Evolutionary conservation across 495 filamentous ascomycete species (phyloP).

Genomic region (Paragyromitra xinjiangensis): DNA sequence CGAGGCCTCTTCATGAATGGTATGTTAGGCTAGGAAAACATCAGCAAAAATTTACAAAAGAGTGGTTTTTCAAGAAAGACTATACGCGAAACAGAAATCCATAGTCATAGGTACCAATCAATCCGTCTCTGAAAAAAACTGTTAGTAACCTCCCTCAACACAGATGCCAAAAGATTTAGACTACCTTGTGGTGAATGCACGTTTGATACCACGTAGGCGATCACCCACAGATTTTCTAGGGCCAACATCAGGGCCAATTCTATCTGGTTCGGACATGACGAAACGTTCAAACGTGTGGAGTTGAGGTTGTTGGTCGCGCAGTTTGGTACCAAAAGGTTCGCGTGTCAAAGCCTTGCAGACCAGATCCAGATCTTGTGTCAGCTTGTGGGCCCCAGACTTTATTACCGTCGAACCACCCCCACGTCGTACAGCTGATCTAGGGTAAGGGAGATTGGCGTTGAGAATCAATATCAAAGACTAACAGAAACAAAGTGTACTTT

Average conservation of each 20-base stretch:
- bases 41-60: constrained; percentile 55
- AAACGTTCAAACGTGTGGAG: neutral
- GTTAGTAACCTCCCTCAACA: constrained; percentile 16
- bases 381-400: neutral
- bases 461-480: neutral
- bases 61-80: neutral
- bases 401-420: constrained; percentile 14
- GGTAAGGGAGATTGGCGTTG: neutral
- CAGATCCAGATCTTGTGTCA: neutral
- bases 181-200: constrained; percentile 65
- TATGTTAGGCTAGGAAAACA: constrained; percentile 75
- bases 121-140: constrained; percentile 64
- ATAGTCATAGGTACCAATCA: constrained; percentile 90
- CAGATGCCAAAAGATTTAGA: constrained; percentile 23
- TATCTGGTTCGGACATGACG: constrained; percentile 60
- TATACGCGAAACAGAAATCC: constrained; percentile 63
- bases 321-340: neutral
- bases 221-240: constrained; percentile 61
- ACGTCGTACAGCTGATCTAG: neutral
- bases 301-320: constrained; percentile 6
- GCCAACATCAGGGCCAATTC: constrained; percentile 63
- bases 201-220: constrained; percentile 58
- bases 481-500: neutral
- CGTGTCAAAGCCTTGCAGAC: neutral
- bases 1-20: constrained; percentile 78